Percentiles rank a stretch among this genome's conserved stretches.
Conservation (phyloP, 2,329 filamentous ascomycete genomes). For the Fusarium sp. region DNA sequence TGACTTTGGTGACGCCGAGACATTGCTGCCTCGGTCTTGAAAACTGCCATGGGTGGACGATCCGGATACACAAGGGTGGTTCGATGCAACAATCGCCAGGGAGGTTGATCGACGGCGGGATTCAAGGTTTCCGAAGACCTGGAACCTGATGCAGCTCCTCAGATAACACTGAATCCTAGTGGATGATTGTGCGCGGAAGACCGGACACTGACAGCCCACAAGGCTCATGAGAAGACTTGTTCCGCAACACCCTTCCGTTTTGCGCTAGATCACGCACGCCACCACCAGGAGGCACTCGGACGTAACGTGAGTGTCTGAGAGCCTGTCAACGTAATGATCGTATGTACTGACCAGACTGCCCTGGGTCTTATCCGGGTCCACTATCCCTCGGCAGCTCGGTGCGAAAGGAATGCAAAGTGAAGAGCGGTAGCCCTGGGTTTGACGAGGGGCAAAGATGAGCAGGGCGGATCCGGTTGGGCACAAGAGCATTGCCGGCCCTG, state of each 20-base stretch:
- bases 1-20: too few species aligned
- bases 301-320: too few species aligned
- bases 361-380: conserved; percentile 5
- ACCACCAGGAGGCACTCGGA: too few species aligned
- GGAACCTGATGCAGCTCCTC: too few species aligned
- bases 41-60: background rate
- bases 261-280: too few species aligned
- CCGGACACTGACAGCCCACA: background rate
- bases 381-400: background rate
- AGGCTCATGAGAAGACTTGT: too few species aligned
- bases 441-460: background rate
- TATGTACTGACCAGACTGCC: background rate
- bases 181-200: background rate
- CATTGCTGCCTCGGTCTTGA: conserved; percentile 5
- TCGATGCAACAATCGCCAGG: background rate
- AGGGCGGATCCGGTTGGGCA: conserved; percentile 12
- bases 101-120: background rate
- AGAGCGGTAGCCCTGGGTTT: background rate
- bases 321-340: too few species aligned
- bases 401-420: background rate
- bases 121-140: background rate
- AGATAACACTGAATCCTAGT: background rate
- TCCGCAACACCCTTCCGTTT: too few species aligned
- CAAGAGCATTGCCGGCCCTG: conserved; percentile 22
- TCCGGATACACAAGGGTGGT: background rate